Conservation (phyloP, 2,329 filamentous ascomycete species). For the Colletotrichum siamense region DNA sequence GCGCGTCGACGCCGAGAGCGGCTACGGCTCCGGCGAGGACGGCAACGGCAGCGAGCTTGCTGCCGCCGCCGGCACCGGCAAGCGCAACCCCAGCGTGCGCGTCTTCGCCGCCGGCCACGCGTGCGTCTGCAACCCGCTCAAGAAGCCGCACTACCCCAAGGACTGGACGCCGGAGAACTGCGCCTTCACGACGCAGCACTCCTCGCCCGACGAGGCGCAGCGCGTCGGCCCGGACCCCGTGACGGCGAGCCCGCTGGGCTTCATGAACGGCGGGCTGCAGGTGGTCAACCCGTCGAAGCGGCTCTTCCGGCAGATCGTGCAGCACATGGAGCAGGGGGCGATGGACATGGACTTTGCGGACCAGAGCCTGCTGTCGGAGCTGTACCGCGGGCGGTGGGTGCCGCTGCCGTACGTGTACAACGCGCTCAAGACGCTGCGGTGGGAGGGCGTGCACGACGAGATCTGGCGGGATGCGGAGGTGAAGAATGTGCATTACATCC, state of each 20-base stretch:
- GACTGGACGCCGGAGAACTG: constrained; percentile 68
- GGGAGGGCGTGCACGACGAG: constrained; percentile 54
- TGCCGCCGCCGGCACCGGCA: not conserved
- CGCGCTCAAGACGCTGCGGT: constrained; percentile 65
- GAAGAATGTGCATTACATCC: constrained; percentile 67
- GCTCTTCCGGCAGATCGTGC: constrained; percentile 56
- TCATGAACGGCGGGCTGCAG: constrained; percentile 62
- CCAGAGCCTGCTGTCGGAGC: constrained; percentile 61
- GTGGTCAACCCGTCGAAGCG: constrained; percentile 58
- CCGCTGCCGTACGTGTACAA: constrained; percentile 67
- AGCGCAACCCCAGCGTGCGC: constrained; percentile 33
- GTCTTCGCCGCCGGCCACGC: constrained; percentile 87
- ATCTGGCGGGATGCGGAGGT: constrained; percentile 65
- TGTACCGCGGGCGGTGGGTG: constrained; percentile 63
- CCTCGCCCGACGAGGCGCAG: constrained; percentile 55
- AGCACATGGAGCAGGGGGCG: constrained; percentile 53
- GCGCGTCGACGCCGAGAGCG: not conserved
- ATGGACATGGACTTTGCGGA: constrained; percentile 62
- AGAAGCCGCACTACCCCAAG: constrained; percentile 78
- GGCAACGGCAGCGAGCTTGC: not conserved
- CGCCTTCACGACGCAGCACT: constrained; percentile 64
- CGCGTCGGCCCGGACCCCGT: constrained; percentile 47
- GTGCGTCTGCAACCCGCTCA: constrained; percentile 84
- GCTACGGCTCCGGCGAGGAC: constrained; percentile 3
- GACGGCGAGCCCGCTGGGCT: constrained; percentile 50